phyloP scores from a whole-genome alignment of 352 stramenopile genomes.

The Globisporangium polare region DNA sequence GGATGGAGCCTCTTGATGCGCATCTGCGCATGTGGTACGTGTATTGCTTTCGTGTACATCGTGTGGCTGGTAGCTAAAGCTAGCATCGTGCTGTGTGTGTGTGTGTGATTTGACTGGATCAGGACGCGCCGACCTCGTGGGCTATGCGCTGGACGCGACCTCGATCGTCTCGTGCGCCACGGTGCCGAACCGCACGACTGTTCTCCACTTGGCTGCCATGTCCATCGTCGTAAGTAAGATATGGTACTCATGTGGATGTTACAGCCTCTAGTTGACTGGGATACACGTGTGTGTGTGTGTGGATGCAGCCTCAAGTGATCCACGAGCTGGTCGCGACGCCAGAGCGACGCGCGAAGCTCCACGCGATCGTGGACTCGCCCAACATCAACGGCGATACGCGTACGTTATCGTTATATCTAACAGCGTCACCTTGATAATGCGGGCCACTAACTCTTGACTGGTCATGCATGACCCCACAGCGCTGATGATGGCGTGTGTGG shows the following conservation, averaged over 20 bases:
- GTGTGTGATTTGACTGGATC: conserved; percentile 10
- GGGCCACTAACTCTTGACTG: not conserved
- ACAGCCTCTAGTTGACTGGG: not conserved
- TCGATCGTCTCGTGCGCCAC: conserved; percentile 52
- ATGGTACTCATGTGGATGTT: not conserved
- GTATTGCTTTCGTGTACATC: not conserved
- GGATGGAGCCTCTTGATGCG: conserved; percentile 83
- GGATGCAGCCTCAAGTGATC: conserved; percentile 50
- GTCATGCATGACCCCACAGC: conserved; percentile 24
- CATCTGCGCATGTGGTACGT: conserved; percentile 61
- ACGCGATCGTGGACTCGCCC: conserved; percentile 37
- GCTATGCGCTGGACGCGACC: conserved; percentile 49
- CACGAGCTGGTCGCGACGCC: conserved; percentile 41
- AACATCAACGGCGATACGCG: conserved; percentile 80
- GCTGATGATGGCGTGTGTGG: conserved; percentile 84
- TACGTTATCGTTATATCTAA: conserved; percentile 17
- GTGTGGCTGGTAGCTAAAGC: not conserved
- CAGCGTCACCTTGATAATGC: not conserved
- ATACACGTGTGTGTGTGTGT: not conserved
- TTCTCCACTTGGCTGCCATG: conserved; percentile 77
- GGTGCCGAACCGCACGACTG: conserved; percentile 61
- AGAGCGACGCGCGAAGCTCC: conserved; percentile 47
- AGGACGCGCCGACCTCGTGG: conserved; percentile 67
- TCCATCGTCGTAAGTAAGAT: conserved; percentile 46
- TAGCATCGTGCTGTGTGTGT: not conserved